Evolutionary conservation across 768 basidiomycete genomes (phyloP).

Genomic region (Cystobasidium onofrii): DNA sequence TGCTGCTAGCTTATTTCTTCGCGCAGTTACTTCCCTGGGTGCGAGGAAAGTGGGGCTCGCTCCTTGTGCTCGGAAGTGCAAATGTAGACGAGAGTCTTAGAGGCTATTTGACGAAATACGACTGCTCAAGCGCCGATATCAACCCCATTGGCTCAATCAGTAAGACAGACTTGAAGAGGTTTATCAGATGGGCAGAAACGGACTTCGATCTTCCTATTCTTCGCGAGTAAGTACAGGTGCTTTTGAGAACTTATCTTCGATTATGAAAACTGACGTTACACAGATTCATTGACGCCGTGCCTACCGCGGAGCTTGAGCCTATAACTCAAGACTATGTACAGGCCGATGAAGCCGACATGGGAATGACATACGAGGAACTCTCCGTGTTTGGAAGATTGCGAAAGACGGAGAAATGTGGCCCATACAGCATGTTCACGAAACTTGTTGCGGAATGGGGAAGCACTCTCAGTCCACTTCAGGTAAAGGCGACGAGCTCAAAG

Average conservation of each 20-base stretch:
- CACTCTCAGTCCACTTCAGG: conserved; percentile 71
- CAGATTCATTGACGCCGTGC: conserved; percentile 83
- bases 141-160: conserved; percentile 98
- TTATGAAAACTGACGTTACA: not conserved
- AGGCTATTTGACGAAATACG: conserved; percentile 96
- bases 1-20: conserved; percentile 91
- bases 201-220: conserved; percentile 80
- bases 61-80: conserved; percentile 92
- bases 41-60: conserved; percentile 68
- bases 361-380: conserved; percentile 88
- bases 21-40: conserved; percentile 92
- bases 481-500: conserved; percentile 43
- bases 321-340: conserved; percentile 90
- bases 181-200: conserved; percentile 72
- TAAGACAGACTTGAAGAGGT: conserved; percentile 92
- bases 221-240: conserved; percentile 53
- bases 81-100: conserved; percentile 97
- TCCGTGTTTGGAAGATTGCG: conserved; percentile 85
- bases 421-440: conserved; percentile 95
- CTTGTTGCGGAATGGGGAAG: conserved; percentile 88
- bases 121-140: conserved; percentile 88
- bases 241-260: not conserved
- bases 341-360: conserved; percentile 97
- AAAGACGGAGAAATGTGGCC: conserved; percentile 94
- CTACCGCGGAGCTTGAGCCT: conserved; percentile 93